Evolutionary conservation across 768 basidiomycete species (phyloP).

Genomic region (Boletus vermiculosoides): DNA sequence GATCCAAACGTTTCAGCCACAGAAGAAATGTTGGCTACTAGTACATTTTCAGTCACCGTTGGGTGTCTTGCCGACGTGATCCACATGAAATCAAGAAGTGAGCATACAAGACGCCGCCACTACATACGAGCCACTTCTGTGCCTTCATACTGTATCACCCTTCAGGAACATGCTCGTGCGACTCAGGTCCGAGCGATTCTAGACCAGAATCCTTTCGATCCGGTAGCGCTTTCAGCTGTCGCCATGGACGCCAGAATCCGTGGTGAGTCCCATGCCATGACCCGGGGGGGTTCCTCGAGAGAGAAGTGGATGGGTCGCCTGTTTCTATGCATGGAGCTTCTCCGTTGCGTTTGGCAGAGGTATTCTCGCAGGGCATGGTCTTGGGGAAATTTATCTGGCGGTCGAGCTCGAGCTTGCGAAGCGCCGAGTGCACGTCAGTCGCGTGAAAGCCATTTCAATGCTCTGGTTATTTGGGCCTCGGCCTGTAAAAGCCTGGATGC

Average conservation of each 20-base stretch:
- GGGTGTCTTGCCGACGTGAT: conserved; percentile 3
- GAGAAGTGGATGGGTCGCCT: background rate
- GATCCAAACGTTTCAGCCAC: background rate
- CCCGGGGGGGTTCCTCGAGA: background rate
- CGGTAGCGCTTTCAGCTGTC: background rate
- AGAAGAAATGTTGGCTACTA: background rate
- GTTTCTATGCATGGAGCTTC: background rate
- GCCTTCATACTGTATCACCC: background rate
- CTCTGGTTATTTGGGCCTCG: too few relatives aligned
- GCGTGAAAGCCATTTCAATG: background rate
- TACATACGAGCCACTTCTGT: background rate
- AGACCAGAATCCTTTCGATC: background rate
- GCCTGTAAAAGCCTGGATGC: background rate
- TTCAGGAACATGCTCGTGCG: background rate
- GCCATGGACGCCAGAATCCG: background rate
- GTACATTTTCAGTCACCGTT: background rate
- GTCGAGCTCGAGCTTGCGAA: background rate
- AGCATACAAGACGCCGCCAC: background rate
- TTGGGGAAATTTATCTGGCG: too few relatives aligned
- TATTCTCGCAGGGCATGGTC: background rate
- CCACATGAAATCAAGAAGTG: conserved; percentile 9
- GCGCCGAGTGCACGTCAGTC: background rate
- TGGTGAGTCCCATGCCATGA: background rate
- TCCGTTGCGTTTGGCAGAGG: background rate
- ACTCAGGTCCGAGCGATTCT: background rate